phyloP scores from a whole-genome alignment of 164 flowering plant genomes.

The Umbellularia californica region DNA sequence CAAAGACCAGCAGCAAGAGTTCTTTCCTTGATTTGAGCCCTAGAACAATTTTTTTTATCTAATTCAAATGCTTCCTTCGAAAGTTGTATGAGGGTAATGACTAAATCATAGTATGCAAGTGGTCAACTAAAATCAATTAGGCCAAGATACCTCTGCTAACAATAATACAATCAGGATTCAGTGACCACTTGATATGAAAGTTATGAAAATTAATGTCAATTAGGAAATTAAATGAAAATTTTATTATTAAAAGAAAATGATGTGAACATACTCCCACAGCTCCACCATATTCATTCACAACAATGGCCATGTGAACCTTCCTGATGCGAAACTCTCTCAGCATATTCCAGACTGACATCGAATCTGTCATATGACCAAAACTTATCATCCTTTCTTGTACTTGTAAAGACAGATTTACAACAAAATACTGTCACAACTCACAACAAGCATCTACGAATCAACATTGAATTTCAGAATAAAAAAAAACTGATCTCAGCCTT shows the following conservation, averaged over 20 bases:
- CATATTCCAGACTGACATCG: conserved; percentile 98
- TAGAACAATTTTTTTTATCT: too few relatives aligned
- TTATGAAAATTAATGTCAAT: not conserved
- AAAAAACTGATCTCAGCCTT: not conserved
- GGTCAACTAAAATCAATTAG: not conserved
- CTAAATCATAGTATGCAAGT: not conserved
- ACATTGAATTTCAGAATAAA: not conserved
- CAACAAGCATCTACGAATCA: not conserved
- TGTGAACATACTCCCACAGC: conserved; percentile 82
- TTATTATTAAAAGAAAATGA: conserved; percentile 1
- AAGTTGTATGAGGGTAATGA: not conserved
- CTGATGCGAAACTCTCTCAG: conserved; percentile 96
- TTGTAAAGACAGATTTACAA: not conserved
- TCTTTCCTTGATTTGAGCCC: too few relatives aligned
- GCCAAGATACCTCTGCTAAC: not conserved
- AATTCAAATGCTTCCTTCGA: not conserved
- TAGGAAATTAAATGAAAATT: not conserved
- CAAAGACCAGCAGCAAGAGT: too few relatives aligned
- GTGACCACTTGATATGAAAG: not conserved
- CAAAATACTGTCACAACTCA: not conserved
- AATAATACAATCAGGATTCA: not conserved
- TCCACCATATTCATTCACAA: conserved; percentile 98
- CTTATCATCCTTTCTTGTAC: not conserved
- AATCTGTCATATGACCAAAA: conserved; percentile 52
- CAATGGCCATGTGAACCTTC: conserved; percentile 99